Conservation (phyloP, 306 rosid species). For the Medicago truncatula region MtrunA17r5.0-ANR NC_053044.1:37722501-37723000, state of each 20-base stretch:
- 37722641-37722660: slow-evolving; percentile 4
- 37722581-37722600: slow-evolving; percentile 77
- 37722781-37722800: background rate
- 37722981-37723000: slow-evolving; percentile 98
- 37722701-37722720: slow-evolving; percentile 16
- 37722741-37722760: background rate
- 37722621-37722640: slow-evolving; percentile 11
- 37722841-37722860: slow-evolving; percentile 11
- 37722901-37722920: slow-evolving; percentile 33
- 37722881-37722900: slow-evolving; percentile 33
- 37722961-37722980: slow-evolving; percentile 77
- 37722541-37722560: slow-evolving; percentile 85
- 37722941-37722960: slow-evolving; percentile 88
- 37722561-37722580: slow-evolving; percentile 96
- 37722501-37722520: slow-evolving; percentile 17
- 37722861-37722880: slow-evolving; percentile 32
- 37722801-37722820: slow-evolving; percentile 2
- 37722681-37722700: slow-evolving; percentile 25
- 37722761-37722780: slow-evolving; percentile 11
- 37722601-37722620: slow-evolving; percentile 32
- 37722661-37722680: slow-evolving; percentile 10
- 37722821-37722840: background rate
- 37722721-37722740: slow-evolving; percentile 13
- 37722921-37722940: slow-evolving; percentile 60
- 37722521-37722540: slow-evolving; percentile 83